Conservation (phyloP, 1,284 basidiomycete species). For the Stygiomarasmius scandens region DNA sequence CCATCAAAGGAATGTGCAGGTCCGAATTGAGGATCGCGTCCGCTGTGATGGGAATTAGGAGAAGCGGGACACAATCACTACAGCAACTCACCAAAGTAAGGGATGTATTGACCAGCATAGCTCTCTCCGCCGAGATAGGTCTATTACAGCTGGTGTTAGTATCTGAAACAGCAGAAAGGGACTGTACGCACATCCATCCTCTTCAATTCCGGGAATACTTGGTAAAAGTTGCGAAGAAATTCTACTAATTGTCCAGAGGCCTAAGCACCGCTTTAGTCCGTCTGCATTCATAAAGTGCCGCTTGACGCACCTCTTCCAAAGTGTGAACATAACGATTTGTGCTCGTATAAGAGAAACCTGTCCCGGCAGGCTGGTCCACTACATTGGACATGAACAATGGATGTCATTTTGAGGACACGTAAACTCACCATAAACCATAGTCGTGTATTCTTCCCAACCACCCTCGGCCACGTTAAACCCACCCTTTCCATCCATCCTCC, state of each 20-base stretch:
- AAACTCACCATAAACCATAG: slow-evolving; percentile 84
- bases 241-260: slow-evolving; percentile 80
- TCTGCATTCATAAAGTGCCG: background rate
- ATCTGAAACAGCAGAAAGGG: slow-evolving; percentile 16
- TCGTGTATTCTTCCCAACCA: slow-evolving; percentile 99
- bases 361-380: slow-evolving; percentile 98
- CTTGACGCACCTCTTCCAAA: slow-evolving; percentile 61
- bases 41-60: slow-evolving; percentile 49
- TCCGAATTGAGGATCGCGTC: slow-evolving; percentile 76
- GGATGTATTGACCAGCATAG: slow-evolving; percentile 99
- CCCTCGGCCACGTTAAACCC: slow-evolving; percentile 81
- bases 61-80: slow-evolving; percentile 2
- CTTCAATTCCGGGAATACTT: slow-evolving; percentile 88
- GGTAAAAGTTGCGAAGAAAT: slow-evolving; percentile 88
- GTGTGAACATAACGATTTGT: slow-evolving; percentile 87
- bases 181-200: slow-evolving; percentile 74
- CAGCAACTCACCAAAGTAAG: slow-evolving; percentile 76
- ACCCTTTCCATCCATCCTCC: slow-evolving; percentile 80
- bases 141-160: slow-evolving; percentile 43
- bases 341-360: slow-evolving; percentile 89
- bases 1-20: slow-evolving; percentile 65
- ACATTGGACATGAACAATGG: slow-evolving; percentile 7
- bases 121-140: slow-evolving; percentile 93
- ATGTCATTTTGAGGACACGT: slow-evolving; percentile 6
- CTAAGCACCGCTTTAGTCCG: slow-evolving; percentile 39